Percentiles rank a stretch among this genome's conserved stretches.
These are phyloP conservation scores for Phascolomyces articulosus DNA, from an alignment of 371 early-diverging fungal species.

Conservation along the genomic window DNA sequence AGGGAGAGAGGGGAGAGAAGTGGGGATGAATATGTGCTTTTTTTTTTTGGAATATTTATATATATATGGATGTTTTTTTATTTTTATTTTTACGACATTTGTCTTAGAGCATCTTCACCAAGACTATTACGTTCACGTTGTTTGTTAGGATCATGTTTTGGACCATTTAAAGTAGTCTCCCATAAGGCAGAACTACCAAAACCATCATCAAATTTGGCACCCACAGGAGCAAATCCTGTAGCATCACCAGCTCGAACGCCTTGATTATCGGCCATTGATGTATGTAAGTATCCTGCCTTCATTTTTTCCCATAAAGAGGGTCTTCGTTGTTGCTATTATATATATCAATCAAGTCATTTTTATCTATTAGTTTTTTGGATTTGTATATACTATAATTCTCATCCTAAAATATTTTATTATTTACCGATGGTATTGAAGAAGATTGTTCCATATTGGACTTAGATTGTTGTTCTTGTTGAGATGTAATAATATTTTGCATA, in stretches of 20 bases:
- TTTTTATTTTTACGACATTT: slow-evolving; percentile 8
- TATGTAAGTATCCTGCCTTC: not conserved
- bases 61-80: too few species aligned
- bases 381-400: too few species aligned
- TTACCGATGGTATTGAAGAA: not conserved
- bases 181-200: slow-evolving; percentile 15
- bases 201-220: slow-evolving; percentile 13
- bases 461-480: not conserved
- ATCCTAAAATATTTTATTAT: too few species aligned
- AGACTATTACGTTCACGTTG: slow-evolving; percentile 4
- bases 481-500: not conserved
- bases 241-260: not conserved
- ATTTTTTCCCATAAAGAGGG: slow-evolving; percentile 7
- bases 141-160: not conserved
- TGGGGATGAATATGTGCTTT: too few species aligned
- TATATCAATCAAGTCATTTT: too few species aligned
- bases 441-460: not conserved
- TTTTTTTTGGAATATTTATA: too few species aligned
- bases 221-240: slow-evolving; percentile 1
- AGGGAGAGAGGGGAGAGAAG: too few species aligned
- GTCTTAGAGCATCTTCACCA: slow-evolving; percentile 10
- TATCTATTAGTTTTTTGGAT: too few species aligned
- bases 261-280: not conserved
- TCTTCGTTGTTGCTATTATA: slow-evolving; percentile 1
- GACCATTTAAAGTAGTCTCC: slow-evolving; percentile 1